These are phyloP conservation scores for Phallus indusiatus DNA, from an alignment of 768 basidiomycete species.

Conservation along the genomic window DNA sequence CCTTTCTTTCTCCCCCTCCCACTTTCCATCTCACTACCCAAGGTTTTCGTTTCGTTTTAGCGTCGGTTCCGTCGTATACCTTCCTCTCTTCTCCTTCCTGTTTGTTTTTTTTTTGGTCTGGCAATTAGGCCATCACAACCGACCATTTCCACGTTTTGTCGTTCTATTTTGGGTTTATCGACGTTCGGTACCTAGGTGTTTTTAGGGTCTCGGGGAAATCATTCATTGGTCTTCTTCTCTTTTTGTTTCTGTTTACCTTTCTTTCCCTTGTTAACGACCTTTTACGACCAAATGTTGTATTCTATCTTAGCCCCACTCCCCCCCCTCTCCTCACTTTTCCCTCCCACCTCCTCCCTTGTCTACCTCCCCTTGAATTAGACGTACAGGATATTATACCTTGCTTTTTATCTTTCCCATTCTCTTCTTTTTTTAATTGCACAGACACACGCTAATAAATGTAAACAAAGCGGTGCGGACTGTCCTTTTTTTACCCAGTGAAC, in stretches of 20 bases:
- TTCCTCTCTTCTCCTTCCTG: background rate
- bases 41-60: background rate
- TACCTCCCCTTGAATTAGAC: background rate
- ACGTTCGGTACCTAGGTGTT: too few relatives aligned
- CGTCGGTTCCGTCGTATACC: background rate
- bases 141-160: background rate
- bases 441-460: constrained; percentile 1
- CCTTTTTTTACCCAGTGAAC: background rate
- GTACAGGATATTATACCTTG: background rate
- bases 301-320: background rate
- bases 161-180: background rate
- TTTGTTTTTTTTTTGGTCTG: too few relatives aligned
- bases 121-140: too few relatives aligned
- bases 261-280: too few relatives aligned
- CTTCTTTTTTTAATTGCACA: background rate
- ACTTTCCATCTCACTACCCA: background rate
- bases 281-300: constrained; percentile 7
- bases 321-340: background rate
- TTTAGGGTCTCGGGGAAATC: background rate
- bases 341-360: too few relatives aligned
- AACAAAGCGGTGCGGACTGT: constrained; percentile 2
- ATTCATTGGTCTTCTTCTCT: background rate
- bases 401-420: background rate
- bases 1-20: background rate
- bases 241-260: too few relatives aligned